phyloP scores from a whole-genome alignment of 371 early-diverging fungal species.

The Mucor piriformis region DNA sequence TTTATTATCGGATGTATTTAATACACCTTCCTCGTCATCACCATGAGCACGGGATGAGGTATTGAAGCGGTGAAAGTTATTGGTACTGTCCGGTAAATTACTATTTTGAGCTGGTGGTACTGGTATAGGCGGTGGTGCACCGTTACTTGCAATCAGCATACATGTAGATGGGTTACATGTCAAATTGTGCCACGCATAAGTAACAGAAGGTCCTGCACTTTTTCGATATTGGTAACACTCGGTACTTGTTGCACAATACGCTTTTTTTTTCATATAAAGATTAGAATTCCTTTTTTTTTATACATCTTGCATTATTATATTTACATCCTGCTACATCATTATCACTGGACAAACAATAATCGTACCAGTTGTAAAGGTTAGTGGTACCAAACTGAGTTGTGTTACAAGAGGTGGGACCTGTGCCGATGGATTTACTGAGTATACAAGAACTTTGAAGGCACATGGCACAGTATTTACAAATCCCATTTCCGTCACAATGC shows the following conservation, averaged over 20 bases:
- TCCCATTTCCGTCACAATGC: slow-evolving; percentile 37
- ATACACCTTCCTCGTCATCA: too few relatives aligned
- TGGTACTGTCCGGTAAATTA: neutral
- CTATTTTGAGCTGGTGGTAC: slow-evolving; percentile 13
- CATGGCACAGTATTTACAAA: slow-evolving; percentile 54
- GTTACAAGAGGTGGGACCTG: slow-evolving; percentile 22
- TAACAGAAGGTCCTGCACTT: slow-evolving; percentile 26
- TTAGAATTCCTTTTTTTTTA: too few relatives aligned
- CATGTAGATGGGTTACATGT: slow-evolving; percentile 42
- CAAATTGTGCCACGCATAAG: slow-evolving; percentile 43
- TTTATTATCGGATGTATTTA: neutral
- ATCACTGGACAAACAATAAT: slow-evolving; percentile 42
- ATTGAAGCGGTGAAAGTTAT: neutral
- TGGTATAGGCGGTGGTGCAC: slow-evolving; percentile 21
- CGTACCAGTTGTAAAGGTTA: slow-evolving; percentile 41
- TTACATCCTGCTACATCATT: slow-evolving; percentile 41
- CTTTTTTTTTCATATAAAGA: too few relatives aligned
- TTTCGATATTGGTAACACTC: slow-evolving; percentile 48
- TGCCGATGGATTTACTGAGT: slow-evolving; percentile 25
- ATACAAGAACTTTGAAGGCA: slow-evolving; percentile 48
- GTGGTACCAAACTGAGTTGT: slow-evolving; percentile 33
- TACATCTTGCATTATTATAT: too few relatives aligned
- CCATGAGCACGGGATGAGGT: neutral
- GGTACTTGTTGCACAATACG: slow-evolving; percentile 44
- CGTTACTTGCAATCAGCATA: slow-evolving; percentile 24